Conservation (phyloP, 2,329 filamentous ascomycete species). For the Cordyceps cicadae region DNA sequence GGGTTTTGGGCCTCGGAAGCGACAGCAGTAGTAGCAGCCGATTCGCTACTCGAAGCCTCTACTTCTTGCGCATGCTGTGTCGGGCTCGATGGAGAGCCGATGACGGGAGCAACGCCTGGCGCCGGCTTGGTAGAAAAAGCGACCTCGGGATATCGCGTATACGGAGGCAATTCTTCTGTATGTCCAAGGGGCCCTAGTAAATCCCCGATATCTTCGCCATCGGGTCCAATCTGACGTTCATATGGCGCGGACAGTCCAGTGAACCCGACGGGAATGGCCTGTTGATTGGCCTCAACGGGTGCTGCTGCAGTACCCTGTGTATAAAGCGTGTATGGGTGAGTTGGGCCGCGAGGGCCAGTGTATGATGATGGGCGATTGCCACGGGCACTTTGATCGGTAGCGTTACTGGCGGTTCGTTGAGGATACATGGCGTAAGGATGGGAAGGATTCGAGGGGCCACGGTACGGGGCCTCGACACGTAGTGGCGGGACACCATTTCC, state of each 20-base stretch:
- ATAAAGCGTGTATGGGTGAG: constrained; percentile 83
- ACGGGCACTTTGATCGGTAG: constrained; percentile 45
- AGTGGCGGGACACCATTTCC: constrained; percentile 27
- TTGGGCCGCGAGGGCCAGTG: constrained; percentile 55
- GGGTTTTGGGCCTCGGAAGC: constrained; percentile 54
- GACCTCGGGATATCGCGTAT: constrained; percentile 80
- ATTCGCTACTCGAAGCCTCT: not conserved
- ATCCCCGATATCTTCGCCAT: constrained; percentile 79
- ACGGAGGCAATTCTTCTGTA: constrained; percentile 83
- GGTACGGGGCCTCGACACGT: constrained; percentile 55
- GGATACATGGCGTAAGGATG: constrained; percentile 82
- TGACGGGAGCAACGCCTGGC: constrained; percentile 15
- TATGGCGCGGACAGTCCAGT: constrained; percentile 59
- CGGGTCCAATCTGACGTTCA: constrained; percentile 63
- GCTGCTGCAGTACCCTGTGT: constrained; percentile 60
- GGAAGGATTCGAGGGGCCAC: constrained; percentile 63
- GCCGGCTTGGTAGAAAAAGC: constrained; percentile 47
- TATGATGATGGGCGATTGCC: constrained; percentile 35
- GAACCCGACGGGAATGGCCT: constrained; percentile 63
- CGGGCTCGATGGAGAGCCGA: constrained; percentile 15
- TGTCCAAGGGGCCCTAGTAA: constrained; percentile 84
- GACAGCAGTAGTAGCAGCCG: not conserved
- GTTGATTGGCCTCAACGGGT: constrained; percentile 38
- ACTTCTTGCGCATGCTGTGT: not conserved
- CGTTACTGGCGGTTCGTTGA: constrained; percentile 61